Base-by-base conservation (phyloP, 441 rosid genomes). In the Jatropha multifida region DNA sequence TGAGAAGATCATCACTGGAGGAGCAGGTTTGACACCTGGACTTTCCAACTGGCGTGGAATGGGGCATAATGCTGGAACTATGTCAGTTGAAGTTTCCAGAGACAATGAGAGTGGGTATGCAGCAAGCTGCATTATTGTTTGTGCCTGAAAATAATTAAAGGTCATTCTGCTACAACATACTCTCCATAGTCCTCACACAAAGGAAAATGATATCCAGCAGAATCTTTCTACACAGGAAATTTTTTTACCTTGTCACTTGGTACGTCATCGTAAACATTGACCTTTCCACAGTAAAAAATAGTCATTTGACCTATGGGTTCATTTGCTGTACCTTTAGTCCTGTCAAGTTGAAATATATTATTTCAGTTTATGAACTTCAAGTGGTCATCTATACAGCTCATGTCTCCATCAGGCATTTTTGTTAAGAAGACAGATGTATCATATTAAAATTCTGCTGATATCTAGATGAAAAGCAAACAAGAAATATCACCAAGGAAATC, bases 281-380 rank as follows among this genome's bases (percentile, higher is more conserved):
- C 92, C 87, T 90, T 89, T 18, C 98, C 97, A 68, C 92, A 77
- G 80, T 93, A 93, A 85, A 93, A 90, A 77, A 93, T 90, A 4
- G 95, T 87, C 98, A 91, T 92, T 81, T 92, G 95, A 69, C 86
- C 94, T 65, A 68, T 76, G 15, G 61, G 26, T 69, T 82, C 84
- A 77, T 75, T 85, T 40, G 81, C 71, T 40, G 78, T 51, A 32
- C 66, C 71, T n/a, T 66, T 70, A 62, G 32, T 65, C 78, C 91
- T 83, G 83, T 60, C 67, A 69, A 32, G 67, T 75, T 75, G 61
- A 59, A 69, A 61, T 37, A 71, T 3, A 65, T 12, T 38, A 60
- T 54, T 68, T 78, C 68, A 71, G 74, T 69, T 62, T 78, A 71
- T 58, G 52, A 74, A 69, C 75, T 73, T 81, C 70, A 69, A 40